A percentile compares a stretch with the other conserved stretches of the same genome.
phyloP scores from a whole-genome alignment of 306 rosid species.

The Ochetophila trinervis region DNA sequence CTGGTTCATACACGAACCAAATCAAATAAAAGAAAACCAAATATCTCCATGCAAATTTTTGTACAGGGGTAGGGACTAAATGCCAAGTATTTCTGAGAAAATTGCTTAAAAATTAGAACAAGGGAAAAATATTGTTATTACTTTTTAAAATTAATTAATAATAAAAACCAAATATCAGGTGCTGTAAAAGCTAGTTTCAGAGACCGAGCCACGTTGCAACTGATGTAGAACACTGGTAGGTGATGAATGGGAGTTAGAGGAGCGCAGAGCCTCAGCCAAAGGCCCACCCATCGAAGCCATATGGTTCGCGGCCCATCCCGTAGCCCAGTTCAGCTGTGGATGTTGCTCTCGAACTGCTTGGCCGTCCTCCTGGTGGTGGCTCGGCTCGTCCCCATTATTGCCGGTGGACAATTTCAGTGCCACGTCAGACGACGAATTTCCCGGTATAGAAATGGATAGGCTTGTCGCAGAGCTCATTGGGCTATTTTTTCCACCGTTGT shows the following conservation, averaged over 20 bases:
- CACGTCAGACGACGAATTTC: constrained; percentile 62
- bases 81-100: too few species aligned
- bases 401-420: constrained; percentile 86
- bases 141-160: not conserved
- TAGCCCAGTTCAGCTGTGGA: constrained; percentile 61
- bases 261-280: constrained; percentile 87
- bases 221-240: constrained; percentile 86
- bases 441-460: constrained; percentile 71
- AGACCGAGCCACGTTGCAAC: constrained; percentile 51
- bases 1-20: not conserved
- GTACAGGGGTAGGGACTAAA: not conserved
- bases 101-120: not conserved
- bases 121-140: not conserved
- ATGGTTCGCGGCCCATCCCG: constrained; percentile 64
- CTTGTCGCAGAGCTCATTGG: constrained; percentile 48
- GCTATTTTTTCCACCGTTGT: constrained; percentile 34
- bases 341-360: constrained; percentile 39
- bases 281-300: constrained; percentile 96
- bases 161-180: constrained; percentile 24
- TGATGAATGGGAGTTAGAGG: constrained; percentile 65
- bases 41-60: not conserved
- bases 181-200: constrained; percentile 55
- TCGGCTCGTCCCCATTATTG: constrained; percentile 26
- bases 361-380: constrained; percentile 21
- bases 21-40: not conserved